A percentile compares a stretch with the other conserved stretches of the same genome.
Evolutionary conservation across 768 basidiomycete species (phyloP).

Genomic region (Candolleomyces efflorescens): DNA sequence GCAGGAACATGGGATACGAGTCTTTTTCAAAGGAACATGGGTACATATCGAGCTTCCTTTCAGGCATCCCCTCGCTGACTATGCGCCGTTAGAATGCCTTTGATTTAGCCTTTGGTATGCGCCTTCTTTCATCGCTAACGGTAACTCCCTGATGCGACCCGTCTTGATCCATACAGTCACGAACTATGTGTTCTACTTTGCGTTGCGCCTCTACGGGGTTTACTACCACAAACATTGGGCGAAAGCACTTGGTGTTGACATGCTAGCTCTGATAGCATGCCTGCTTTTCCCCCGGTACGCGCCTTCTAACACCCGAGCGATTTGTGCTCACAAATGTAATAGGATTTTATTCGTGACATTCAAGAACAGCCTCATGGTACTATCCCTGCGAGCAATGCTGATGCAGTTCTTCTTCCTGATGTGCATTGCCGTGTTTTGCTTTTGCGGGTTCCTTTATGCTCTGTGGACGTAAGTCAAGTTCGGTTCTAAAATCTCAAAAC

Average conservation of each 20-base stretch:
- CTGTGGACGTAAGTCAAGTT: conserved; percentile 76
- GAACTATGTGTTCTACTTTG: conserved; percentile 70
- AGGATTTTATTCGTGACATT: conserved; percentile 91
- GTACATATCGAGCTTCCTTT: conserved; percentile 28
- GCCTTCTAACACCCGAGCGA: not conserved
- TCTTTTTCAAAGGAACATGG: conserved; percentile 85
- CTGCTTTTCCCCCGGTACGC: conserved; percentile 81
- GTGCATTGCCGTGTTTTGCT: conserved; percentile 85
- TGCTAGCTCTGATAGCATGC: conserved; percentile 84
- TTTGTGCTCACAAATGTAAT: not conserved
- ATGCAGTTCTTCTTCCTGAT: conserved; percentile 82
- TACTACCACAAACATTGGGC: conserved; percentile 62
- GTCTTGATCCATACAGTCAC: conserved; percentile 60
- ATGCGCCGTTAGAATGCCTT: conserved; percentile 72
- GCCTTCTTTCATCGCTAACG: not conserved
- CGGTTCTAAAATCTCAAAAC: not conserved
- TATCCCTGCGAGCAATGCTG: conserved; percentile 89
- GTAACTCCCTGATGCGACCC: too few species aligned
- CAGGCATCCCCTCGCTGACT: conserved; percentile 7
- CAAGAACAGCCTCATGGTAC: conserved; percentile 74
- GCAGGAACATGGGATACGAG: conserved; percentile 92
- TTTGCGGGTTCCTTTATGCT: conserved; percentile 89
- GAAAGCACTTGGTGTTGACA: conserved; percentile 68
- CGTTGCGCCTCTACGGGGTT: conserved; percentile 78
- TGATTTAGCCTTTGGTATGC: conserved; percentile 81